Percentiles rank a stretch among this genome's conserved stretches.
phyloP scores from a whole-genome alignment of 257 asterid genomes.

The Cruciata laevipes region DNA sequence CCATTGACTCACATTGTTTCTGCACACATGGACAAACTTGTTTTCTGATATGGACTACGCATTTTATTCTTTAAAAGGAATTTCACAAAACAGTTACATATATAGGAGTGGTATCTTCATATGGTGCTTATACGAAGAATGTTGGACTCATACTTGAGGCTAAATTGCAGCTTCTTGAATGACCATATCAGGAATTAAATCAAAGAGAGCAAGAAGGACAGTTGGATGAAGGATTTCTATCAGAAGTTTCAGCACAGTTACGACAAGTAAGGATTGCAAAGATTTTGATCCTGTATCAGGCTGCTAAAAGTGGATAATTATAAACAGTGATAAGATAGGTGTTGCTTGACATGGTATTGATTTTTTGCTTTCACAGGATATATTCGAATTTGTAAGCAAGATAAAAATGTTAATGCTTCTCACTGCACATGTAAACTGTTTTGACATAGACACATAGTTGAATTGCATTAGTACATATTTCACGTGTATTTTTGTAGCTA shows the following conservation, averaged over 20 bases:
- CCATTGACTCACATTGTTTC: not conserved
- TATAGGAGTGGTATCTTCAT: not conserved
- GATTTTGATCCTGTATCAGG: not conserved
- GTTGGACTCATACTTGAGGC: not conserved
- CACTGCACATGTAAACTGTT: not conserved
- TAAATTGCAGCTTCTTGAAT: conserved; percentile 7
- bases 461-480: not conserved
- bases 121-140: not conserved
- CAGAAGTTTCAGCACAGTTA: conserved; percentile 90
- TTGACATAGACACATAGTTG: no score
- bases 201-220: conserved; percentile 95
- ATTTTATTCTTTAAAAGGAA: not conserved
- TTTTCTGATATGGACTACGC: not conserved
- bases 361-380: not conserved
- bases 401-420: not conserved
- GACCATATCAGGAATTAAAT: conserved; percentile 53
- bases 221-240: conserved; percentile 88
- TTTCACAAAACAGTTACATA: not conserved
- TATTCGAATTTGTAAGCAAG: not conserved
- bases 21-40: not conserved
- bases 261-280: conserved; percentile 59
- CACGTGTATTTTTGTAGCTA: not conserved
- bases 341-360: not conserved
- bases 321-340: not conserved
- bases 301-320: not conserved